Conservation (phyloP, 140 eudicot genomes). For the Erigeron philadelphicus region DNA sequence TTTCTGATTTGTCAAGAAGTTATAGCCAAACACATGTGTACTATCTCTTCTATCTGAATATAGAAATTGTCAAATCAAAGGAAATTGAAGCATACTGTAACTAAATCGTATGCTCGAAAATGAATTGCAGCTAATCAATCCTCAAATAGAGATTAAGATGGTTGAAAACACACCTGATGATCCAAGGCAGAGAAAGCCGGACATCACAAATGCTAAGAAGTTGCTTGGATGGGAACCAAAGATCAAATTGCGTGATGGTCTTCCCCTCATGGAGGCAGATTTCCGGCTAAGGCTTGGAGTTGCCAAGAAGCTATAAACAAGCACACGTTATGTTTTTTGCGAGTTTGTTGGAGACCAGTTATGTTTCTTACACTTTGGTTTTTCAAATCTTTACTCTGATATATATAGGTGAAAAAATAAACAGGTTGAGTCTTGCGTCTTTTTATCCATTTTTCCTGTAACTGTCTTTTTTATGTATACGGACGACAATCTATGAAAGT, state of each 20-base stretch:
- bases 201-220: conserved; percentile 51
- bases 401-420: conserved; percentile 11
- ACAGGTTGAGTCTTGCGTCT: conserved; percentile 8
- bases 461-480: conserved; percentile 11
- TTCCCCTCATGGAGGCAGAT: conserved; percentile 71
- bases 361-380: conserved; percentile 31
- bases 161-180: conserved; percentile 65
- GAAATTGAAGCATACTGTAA: background rate
- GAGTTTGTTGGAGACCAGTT: conserved; percentile 15
- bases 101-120: no score
- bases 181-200: conserved; percentile 58
- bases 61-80: background rate
- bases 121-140: conserved; percentile 45
- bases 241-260: conserved; percentile 54
- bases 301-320: conserved; percentile 40
- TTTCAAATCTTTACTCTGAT: conserved; percentile 24
- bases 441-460: background rate
- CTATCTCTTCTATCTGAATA: background rate
- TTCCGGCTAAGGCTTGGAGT: conserved; percentile 76
- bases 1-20: background rate
- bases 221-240: conserved; percentile 66
- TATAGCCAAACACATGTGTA: background rate
- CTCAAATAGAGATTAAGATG: conserved; percentile 44
- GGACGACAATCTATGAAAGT: conserved; percentile 18
- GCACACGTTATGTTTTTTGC: conserved; percentile 5